A percentile compares a stretch with the other conserved stretches of the same genome.
Evolutionary conservation across 345 rosid genomes (phyloP).

Genomic region (Ricinus communis): DNA sequence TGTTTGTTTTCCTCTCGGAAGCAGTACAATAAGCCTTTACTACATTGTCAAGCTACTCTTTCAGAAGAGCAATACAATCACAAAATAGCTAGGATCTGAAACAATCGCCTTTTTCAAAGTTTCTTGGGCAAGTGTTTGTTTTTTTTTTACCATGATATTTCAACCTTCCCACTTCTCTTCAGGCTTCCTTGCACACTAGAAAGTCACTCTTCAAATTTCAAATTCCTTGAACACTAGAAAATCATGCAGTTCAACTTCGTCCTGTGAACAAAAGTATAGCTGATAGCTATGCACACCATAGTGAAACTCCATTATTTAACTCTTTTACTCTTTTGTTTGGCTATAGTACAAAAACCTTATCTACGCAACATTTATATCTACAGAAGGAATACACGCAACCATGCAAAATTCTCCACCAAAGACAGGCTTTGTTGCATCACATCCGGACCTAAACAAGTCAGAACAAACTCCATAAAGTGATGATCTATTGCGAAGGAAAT

Average conservation of each 20-base stretch:
- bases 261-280: not conserved
- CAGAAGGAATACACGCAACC: conserved; percentile 20
- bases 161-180: too few relatives aligned
- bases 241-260: not conserved
- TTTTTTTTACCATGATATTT: too few relatives aligned
- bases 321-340: not conserved
- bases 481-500: conserved; percentile 26
- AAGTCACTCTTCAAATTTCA: too few relatives aligned
- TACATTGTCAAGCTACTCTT: too few relatives aligned
- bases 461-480: not conserved
- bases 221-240: too few relatives aligned
- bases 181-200: too few relatives aligned
- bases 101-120: too few relatives aligned
- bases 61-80: too few relatives aligned
- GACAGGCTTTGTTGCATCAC: conserved; percentile 8
- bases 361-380: conserved; percentile 20
- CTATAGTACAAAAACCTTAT: not conserved
- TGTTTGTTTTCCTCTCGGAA: too few relatives aligned
- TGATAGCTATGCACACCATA: not conserved
- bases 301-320: not conserved
- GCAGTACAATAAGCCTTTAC: too few relatives aligned
- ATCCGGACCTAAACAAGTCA: not conserved
- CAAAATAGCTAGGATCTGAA: too few relatives aligned
- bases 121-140: too few relatives aligned
- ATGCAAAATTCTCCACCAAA: conserved; percentile 11